Percentiles rank a stretch among this genome's conserved stretches.
Evolutionary conservation across 2,329 filamentous ascomycete species (phyloP).

Genomic region (Pyricularia sp.): DNA sequence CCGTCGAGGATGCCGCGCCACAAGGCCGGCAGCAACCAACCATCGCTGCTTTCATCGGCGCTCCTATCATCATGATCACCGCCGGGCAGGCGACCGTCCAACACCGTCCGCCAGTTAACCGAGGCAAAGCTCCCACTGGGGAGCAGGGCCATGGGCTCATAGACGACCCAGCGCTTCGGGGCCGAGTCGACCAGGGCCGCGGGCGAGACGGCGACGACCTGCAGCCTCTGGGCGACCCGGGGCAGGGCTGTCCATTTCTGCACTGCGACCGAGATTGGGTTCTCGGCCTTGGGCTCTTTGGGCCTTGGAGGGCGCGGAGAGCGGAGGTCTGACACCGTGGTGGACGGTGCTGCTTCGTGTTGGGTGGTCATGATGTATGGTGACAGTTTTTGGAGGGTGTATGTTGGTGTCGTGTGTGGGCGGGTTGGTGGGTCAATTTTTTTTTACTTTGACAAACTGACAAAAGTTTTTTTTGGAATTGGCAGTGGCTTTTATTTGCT

Average conservation of each 20-base stretch:
- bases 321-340: background rate
- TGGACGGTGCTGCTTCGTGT: no score
- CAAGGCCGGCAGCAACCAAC: constrained; percentile 18
- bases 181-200: constrained; percentile 26
- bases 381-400: background rate
- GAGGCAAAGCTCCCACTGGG: constrained; percentile 47
- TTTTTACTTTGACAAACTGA: background rate
- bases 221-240: background rate
- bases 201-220: background rate
- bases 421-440: background rate
- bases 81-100: constrained; percentile 12
- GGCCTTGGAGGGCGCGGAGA: background rate
- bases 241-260: constrained; percentile 21
- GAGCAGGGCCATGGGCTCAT: constrained; percentile 52
- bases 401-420: background rate
- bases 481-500: background rate
- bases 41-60: background rate
- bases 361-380: background rate
- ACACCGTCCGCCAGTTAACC: constrained; percentile 26
- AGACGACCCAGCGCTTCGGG: constrained; percentile 50
- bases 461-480: background rate
- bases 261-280: constrained; percentile 26
- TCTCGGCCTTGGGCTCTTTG: constrained; percentile 20
- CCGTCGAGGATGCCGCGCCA: constrained; percentile 39
- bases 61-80: background rate